phyloP scores from a whole-genome alignment of 306 rosid genomes.

The Casuarina glauca region DNA sequence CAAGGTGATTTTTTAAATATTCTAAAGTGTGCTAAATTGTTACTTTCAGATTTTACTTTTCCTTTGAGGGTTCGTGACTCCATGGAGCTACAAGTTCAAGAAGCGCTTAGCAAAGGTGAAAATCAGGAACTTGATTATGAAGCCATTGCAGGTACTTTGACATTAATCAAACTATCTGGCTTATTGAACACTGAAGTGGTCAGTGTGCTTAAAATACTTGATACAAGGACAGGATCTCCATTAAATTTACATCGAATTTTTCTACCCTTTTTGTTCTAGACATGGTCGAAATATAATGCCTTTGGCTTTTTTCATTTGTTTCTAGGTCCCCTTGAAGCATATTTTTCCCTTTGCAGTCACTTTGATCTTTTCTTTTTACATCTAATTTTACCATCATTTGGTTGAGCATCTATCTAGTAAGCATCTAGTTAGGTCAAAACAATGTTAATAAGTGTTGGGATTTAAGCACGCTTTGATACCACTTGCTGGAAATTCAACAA shows the following conservation, averaged over 20 bases:
- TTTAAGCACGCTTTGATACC: no score
- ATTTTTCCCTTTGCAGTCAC: not conserved
- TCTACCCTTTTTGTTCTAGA: not conserved
- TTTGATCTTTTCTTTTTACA: not conserved
- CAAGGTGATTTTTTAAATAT: no score
- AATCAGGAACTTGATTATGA: conserved; percentile 54
- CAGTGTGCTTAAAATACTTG: not conserved
- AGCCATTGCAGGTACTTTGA: conserved; percentile 78
- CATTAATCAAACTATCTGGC: not conserved
- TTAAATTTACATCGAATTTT: conserved; percentile 2
- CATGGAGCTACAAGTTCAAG: conserved; percentile 92
- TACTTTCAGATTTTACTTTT: conserved; percentile 51
- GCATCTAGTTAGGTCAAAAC: not conserved
- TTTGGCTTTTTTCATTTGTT: not conserved
- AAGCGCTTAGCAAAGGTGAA: conserved; percentile 45
- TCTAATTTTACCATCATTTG: not conserved
- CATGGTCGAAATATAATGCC: not conserved
- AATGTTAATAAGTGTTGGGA: no score
- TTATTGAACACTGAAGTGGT: not conserved
- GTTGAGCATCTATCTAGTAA: not conserved
- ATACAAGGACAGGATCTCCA: conserved; percentile 1
- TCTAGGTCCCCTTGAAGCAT: not conserved
- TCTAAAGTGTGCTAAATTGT: conserved; percentile 50
- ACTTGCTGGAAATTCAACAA: no score
- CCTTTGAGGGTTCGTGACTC: conserved; percentile 54